Percentiles rank a stretch among this genome's conserved stretches.
phyloP scores from a whole-genome alignment of 2,329 filamentous ascomycete genomes.

The Monilinia aucupariae region DNA sequence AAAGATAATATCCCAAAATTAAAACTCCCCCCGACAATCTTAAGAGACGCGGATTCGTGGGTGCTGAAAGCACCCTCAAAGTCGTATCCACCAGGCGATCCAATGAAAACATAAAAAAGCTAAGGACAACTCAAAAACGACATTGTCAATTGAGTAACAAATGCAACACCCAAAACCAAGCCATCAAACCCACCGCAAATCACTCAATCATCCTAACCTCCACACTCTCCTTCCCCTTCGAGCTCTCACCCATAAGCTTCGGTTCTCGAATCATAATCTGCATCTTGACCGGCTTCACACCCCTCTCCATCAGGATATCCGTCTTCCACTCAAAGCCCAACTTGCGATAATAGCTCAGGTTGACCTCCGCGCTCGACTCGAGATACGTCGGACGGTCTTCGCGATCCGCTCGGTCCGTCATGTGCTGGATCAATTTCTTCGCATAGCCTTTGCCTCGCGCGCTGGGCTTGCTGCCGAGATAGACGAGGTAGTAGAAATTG shows the following conservation, averaged over 20 bases:
- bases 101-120: neutral
- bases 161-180: slow-evolving; percentile 1
- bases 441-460: slow-evolving; percentile 69
- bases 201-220: slow-evolving; percentile 17
- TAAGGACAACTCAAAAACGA: neutral
- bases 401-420: slow-evolving; percentile 61
- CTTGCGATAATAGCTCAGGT: slow-evolving; percentile 67
- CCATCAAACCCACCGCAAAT: neutral
- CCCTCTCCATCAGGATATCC: slow-evolving; percentile 58
- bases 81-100: too few species aligned
- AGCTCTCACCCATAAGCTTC: slow-evolving; percentile 27
- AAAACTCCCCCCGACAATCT: neutral
- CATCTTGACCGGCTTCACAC: slow-evolving; percentile 54
- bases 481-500: slow-evolving; percentile 76
- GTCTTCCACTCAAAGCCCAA: slow-evolving; percentile 65
- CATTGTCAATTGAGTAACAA: neutral
- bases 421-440: slow-evolving; percentile 63
- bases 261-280: slow-evolving; percentile 82
- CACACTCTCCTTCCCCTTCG: slow-evolving; percentile 34
- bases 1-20: neutral
- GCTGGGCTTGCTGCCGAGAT: slow-evolving; percentile 69
- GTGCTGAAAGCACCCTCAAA: neutral
- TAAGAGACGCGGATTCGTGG: too few species aligned
- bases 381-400: slow-evolving; percentile 68
- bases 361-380: slow-evolving; percentile 66